These are phyloP conservation scores for Falciphora oryzae DNA, from an alignment of 2,329 filamentous ascomycete genomes.

Conservation along the genomic window DNA sequence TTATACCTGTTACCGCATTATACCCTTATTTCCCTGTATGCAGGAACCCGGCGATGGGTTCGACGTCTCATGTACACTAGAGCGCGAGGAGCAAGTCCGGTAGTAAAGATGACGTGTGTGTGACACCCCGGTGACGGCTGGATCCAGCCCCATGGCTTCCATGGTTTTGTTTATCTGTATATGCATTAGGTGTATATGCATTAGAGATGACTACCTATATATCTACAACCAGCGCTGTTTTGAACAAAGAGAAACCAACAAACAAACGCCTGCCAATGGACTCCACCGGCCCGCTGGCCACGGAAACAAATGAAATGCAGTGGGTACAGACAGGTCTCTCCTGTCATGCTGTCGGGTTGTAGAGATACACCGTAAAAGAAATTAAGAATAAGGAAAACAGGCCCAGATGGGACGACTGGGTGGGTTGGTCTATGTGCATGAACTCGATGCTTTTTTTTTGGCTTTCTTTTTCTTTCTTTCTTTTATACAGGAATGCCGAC, in stretches of 20 bases:
- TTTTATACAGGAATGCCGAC: neutral
- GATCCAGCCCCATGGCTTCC: neutral
- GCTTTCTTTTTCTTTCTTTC: neutral
- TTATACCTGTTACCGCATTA: neutral
- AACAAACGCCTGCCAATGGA: neutral
- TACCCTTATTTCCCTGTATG: conserved; percentile 1
- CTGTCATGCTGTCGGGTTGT: neutral
- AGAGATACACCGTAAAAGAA: neutral
- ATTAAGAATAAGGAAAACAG: neutral
- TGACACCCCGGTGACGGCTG: too few relatives aligned
- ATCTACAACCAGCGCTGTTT: neutral
- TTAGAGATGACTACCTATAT: too few relatives aligned
- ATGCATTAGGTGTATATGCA: neutral
- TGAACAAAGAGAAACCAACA: neutral
- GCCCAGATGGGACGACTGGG: neutral
- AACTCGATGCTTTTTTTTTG: neutral
- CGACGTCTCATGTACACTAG: neutral
- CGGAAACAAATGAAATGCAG: neutral
- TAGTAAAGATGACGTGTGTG: neutral
- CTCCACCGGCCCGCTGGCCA: neutral
- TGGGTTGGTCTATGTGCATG: neutral
- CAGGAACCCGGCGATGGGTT: neutral
- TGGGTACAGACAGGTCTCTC: neutral
- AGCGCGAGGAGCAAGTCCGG: neutral
- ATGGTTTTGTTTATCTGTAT: neutral